Base-by-base conservation (phyloP, 345 rosid genomes). In the Citrus inodora region DNA sequence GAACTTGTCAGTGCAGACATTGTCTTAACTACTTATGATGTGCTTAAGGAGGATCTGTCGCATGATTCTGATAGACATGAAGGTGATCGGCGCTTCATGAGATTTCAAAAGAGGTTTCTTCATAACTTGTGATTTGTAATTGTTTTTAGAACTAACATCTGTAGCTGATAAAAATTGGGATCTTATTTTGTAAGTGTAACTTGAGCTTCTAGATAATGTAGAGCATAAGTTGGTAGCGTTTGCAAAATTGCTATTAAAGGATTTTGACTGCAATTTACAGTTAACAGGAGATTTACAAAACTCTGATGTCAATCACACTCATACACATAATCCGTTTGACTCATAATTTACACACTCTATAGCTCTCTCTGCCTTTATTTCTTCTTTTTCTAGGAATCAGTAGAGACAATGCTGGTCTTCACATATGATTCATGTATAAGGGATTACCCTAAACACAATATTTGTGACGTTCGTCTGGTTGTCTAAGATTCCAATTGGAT, bases 41-140 rank as follows among this genome's bases (percentile, higher is more conserved):
- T 95, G 78, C 97, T 95, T 64, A 95, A 87, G 87, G 98, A 93
- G 87, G 99, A 95, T 89, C 83, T 95, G 70, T 92, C 97, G 19
- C 99, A 95, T 77, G 98, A 95, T 79, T 86, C 85, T 66, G 99
- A 95, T 79, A 86, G 99, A 88, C 98, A 93, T 82, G 93, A 89
- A 81, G 99, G 99, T 76, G 98, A 92, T 84, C 90, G 98, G 37
- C 98, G 79, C 74, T 82, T 84, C 85, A 86, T 95, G 87, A 93
- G 99, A 89, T 92, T 88, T 87, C 93, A 88, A 81, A 95, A 95
- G 89, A 95, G 96, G 99, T 95, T 82, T 53, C 76, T 56, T 76
- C 82, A 64, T 37, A 79, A 77, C 80, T 78, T 74, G 25, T 84
- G 66, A 70, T 78, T 75, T 70, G 38, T 76, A 38, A 13, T 65